Evolutionary conservation across 2,329 filamentous ascomycete genomes (phyloP).

Genomic region (Claviceps arundinis): DNA sequence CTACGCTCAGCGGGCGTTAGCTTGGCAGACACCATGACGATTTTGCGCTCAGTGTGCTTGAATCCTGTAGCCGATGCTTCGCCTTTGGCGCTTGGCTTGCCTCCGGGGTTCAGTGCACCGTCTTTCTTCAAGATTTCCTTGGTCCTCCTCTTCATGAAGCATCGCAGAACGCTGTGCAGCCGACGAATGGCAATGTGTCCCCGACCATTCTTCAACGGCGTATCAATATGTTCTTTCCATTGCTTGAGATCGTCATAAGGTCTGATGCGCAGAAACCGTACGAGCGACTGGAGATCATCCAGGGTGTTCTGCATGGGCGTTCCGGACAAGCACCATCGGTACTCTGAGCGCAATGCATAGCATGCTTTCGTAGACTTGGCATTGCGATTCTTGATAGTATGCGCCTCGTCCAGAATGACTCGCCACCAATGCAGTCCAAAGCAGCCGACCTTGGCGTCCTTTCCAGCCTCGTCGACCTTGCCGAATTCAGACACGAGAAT

Average conservation of each 20-base stretch:
- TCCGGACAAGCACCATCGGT: constrained; percentile 90
- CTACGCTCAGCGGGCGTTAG: constrained; percentile 68
- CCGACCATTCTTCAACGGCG: constrained; percentile 77
- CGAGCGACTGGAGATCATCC: constrained; percentile 86
- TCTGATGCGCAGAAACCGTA: constrained; percentile 83
- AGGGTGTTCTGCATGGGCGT: constrained; percentile 98
- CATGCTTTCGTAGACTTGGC: constrained; percentile 91
- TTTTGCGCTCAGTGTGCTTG: constrained; percentile 82
- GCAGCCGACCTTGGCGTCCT: constrained; percentile 54
- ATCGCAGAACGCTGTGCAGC: constrained; percentile 71
- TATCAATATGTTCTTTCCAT: constrained; percentile 87
- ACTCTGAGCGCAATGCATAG: constrained; percentile 71
- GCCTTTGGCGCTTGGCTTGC: constrained; percentile 43
- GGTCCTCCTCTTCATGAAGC: constrained; percentile 97
- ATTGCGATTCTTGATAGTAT: constrained; percentile 96
- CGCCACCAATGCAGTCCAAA: constrained; percentile 93
- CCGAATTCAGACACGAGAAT: constrained; percentile 86
- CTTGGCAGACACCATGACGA: constrained; percentile 64
- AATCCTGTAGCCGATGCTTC: constrained; percentile 51
- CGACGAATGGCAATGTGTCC: constrained; percentile 81
- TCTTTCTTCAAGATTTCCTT: constrained; percentile 92
- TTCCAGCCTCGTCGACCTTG: constrained; percentile 36
- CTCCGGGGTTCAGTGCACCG: constrained; percentile 65
- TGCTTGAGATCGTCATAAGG: constrained; percentile 75
- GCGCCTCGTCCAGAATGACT: constrained; percentile 88